Evolutionary conservation across 306 rosid species (phyloP).

Genomic region (Dryas octopetala): DNA sequence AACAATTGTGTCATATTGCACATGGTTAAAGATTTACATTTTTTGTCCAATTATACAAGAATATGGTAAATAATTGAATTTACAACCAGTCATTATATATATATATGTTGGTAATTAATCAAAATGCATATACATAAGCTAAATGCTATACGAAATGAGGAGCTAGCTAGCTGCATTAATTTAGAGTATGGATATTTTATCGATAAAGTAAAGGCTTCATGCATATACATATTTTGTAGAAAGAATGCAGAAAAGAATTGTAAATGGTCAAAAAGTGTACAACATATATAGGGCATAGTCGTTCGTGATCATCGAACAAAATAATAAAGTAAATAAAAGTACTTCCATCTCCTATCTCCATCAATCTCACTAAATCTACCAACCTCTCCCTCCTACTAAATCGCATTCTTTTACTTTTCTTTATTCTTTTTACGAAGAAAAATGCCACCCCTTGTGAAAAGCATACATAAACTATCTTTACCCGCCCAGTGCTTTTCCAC

Average conservation of each 20-base stretch:
- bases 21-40: background rate
- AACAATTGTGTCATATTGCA: constrained; percentile 1
- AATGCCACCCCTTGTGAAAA: background rate
- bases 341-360: background rate
- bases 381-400: background rate
- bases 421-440: constrained; percentile 6
- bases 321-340: constrained; percentile 34
- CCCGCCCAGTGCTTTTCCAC: background rate
- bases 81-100: background rate
- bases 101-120: background rate
- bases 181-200: too few species aligned
- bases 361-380: too few species aligned
- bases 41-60: background rate
- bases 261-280: constrained; percentile 45
- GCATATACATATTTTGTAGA: background rate
- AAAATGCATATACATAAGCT: background rate
- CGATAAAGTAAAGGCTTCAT: constrained; percentile 10
- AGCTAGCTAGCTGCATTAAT: too few species aligned
- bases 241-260: constrained; percentile 12
- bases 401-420: constrained; percentile 2
- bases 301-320: background rate
- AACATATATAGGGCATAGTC: constrained; percentile 21
- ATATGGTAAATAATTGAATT: background rate
- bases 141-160: too few species aligned
- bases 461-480: background rate